These are phyloP conservation scores for Yarrowia porcina DNA, from an alignment of 805 yeast species.

Conservation along the genomic window DNA sequence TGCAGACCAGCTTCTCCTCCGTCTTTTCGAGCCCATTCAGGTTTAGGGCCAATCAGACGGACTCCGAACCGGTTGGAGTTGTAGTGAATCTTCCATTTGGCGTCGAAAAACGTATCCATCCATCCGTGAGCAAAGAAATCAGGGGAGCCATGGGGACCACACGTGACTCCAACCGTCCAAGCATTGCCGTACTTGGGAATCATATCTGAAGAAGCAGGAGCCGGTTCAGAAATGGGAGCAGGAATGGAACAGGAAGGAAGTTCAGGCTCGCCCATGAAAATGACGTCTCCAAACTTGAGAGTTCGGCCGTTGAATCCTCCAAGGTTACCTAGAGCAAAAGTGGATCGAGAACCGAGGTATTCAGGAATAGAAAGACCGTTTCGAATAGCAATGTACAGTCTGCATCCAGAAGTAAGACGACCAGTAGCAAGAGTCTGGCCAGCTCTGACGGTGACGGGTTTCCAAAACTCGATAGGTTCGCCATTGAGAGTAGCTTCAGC, in stretches of 20 bases:
- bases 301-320: constrained; percentile 96
- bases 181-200: constrained; percentile 50
- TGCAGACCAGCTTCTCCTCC: constrained; percentile 99
- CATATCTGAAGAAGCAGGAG: constrained; percentile 50
- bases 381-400: constrained; percentile 84
- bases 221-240: constrained; percentile 64
- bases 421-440: constrained; percentile 84
- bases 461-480: constrained; percentile 56
- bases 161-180: constrained; percentile 90
- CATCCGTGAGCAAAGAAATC: constrained; percentile 83
- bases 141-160: constrained; percentile 98
- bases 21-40: constrained; percentile 91
- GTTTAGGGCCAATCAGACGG: constrained; percentile 91
- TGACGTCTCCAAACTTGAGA: constrained; percentile 86
- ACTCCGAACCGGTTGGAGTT: constrained; percentile 97
- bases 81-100: constrained; percentile 92
- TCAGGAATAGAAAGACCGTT: constrained; percentile 94
- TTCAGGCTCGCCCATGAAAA: constrained; percentile 78
- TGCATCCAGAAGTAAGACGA: constrained; percentile 75
- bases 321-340: constrained; percentile 84
- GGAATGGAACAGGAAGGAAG: constrained; percentile 67
- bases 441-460: constrained; percentile 63
- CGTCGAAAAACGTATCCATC: constrained; percentile 67
- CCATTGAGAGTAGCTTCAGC: constrained; percentile 68
- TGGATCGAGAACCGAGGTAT: constrained; percentile 92